phyloP scores from a whole-genome alignment of 2,329 filamentous ascomycete species.

The Metarhizium rileyi region DNA sequence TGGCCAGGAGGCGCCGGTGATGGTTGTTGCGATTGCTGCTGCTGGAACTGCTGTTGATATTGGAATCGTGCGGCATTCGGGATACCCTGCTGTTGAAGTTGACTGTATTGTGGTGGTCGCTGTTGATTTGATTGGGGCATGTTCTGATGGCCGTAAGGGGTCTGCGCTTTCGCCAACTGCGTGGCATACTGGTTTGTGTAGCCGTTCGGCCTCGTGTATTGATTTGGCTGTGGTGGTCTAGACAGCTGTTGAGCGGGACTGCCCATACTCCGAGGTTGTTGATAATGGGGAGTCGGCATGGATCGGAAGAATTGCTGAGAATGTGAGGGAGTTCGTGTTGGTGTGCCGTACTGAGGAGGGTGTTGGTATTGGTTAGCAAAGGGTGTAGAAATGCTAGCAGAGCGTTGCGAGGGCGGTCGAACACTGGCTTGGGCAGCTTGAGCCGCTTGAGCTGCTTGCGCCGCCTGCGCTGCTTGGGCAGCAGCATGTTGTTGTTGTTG shows the following conservation, averaged over 20 bases:
- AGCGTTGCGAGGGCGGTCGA: conserved; percentile 24
- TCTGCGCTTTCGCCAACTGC: conserved; percentile 41
- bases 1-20: conserved; percentile 25
- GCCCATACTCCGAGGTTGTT: conserved; percentile 28
- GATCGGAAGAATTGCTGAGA: conserved; percentile 36
- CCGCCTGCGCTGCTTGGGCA: neutral
- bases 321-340: conserved; percentile 33
- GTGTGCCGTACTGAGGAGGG: conserved; percentile 36
- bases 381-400: conserved; percentile 28
- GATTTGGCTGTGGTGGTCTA: conserved; percentile 32
- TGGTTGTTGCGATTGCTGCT: neutral
- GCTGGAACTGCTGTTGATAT: conserved; percentile 23
- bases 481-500: neutral
- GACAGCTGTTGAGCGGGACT: conserved; percentile 19
- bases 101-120: conserved; percentile 30
- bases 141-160: conserved; percentile 41
- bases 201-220: conserved; percentile 40
- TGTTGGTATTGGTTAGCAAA: conserved; percentile 35
- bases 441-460: neutral
- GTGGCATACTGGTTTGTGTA: conserved; percentile 37
- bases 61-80: conserved; percentile 31
- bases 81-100: conserved; percentile 32
- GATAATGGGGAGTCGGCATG: conserved; percentile 30
- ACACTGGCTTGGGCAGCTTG: conserved; percentile 19
- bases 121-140: conserved; percentile 39